Evolutionary conservation across 2,329 filamentous ascomycete species (phyloP).

Genomic region (Aspergillus texensis): DNA sequence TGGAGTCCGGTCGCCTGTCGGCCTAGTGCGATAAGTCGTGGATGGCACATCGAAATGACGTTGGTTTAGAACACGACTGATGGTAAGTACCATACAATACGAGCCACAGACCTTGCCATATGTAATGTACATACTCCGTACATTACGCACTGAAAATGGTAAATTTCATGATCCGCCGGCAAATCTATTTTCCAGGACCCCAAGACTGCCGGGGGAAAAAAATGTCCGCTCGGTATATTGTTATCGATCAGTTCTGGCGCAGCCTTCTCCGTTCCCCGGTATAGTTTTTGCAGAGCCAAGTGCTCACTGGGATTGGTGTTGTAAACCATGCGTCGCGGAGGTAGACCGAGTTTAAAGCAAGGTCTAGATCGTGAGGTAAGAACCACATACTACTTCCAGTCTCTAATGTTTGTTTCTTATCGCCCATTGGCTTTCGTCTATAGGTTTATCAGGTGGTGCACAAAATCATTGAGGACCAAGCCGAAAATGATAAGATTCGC

Average conservation of each 20-base stretch:
- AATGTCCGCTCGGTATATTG: not conserved
- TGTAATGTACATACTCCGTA: not conserved
- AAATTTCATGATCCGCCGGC: constrained; percentile 10
- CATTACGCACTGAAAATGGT: not conserved
- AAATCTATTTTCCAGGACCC: constrained; percentile 18
- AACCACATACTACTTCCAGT: not conserved
- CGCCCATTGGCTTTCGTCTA: constrained; percentile 7
- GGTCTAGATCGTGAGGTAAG: constrained; percentile 66
- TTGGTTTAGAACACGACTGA: not conserved
- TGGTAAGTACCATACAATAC: not conserved
- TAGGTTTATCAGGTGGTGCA: constrained; percentile 76
- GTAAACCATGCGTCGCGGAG: constrained; percentile 44
- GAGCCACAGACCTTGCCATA: not conserved
- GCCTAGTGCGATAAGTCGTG: not conserved
- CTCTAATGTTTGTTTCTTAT: not conserved
- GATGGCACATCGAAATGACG: not conserved
- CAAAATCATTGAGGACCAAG: constrained; percentile 71
- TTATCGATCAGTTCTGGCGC: constrained; percentile 5
- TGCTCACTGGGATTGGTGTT: not conserved
- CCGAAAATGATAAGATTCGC: constrained; percentile 51
- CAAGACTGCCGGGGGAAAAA: constrained; percentile 19
- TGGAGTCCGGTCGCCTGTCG: not conserved
- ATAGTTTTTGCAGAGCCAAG: not conserved
- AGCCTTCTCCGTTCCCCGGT: not conserved
- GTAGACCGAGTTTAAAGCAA: constrained; percentile 53